Evolutionary conservation across 164 flowering plant species (phyloP).

Genomic region (Euptelea pleiosperma): DNA sequence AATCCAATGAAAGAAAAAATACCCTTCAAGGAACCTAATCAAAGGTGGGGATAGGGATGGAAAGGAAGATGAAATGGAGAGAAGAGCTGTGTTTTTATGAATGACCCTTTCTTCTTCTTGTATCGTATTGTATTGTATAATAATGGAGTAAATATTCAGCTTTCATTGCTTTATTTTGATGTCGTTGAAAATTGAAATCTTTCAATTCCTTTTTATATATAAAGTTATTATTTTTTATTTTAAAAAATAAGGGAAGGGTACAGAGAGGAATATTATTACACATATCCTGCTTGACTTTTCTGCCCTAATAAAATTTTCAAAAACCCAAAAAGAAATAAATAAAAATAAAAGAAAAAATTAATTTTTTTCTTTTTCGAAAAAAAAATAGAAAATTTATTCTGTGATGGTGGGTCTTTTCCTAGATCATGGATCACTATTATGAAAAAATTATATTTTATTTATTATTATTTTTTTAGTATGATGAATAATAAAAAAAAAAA

Average conservation of each 20-base stretch:
- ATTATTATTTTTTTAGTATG: too few relatives aligned
- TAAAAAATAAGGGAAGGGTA: slow-evolving; percentile 8
- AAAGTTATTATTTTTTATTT: slow-evolving; percentile 7
- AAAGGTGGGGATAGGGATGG: slow-evolving; percentile 52
- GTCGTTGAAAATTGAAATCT: slow-evolving; percentile 30
- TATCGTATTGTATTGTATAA: slow-evolving; percentile 35
- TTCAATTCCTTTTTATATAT: slow-evolving; percentile 11
- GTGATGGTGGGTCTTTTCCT: too few relatives aligned
- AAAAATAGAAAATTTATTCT: slow-evolving; percentile 13
- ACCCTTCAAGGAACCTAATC: slow-evolving; percentile 57
- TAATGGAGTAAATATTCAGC: slow-evolving; percentile 53
- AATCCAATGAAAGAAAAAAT: slow-evolving; percentile 48
- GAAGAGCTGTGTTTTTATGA: slow-evolving; percentile 30
- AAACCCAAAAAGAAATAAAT: slow-evolving; percentile 3
- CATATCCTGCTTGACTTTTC: slow-evolving; percentile 34
- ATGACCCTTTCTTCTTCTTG: slow-evolving; percentile 48
- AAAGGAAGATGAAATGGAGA: slow-evolving; percentile 43
- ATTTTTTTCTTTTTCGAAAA: too few relatives aligned
- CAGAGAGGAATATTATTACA: slow-evolving; percentile 30
- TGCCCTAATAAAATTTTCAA: too few relatives aligned
- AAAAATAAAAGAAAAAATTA: too few relatives aligned
- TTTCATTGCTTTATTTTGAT: slow-evolving; percentile 33
- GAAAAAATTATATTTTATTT: too few relatives aligned
- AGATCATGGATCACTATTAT: too few relatives aligned
- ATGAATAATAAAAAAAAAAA: too few relatives aligned